Conservation (phyloP, 345 rosid species). For the Dipteronia dyeriana region DNA sequence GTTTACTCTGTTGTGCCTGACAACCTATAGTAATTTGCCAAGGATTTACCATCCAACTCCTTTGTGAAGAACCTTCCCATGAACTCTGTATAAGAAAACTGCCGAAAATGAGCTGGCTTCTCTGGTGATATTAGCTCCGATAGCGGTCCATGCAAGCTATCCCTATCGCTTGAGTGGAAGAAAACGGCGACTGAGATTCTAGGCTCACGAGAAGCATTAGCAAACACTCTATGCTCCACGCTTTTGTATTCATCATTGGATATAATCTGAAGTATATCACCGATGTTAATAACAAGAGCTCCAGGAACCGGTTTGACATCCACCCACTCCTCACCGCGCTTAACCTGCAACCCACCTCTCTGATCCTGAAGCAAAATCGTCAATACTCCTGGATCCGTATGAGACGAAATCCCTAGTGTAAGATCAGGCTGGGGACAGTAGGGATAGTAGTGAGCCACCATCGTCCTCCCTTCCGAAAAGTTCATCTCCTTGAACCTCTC, state of each 20-base stretch:
- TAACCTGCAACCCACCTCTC: slow-evolving; percentile 19
- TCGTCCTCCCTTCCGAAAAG: not conserved
- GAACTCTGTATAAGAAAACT: slow-evolving; percentile 37
- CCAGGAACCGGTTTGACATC: slow-evolving; percentile 1
- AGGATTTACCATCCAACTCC: slow-evolving; percentile 46
- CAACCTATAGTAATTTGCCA: slow-evolving; percentile 40
- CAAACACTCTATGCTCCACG: slow-evolving; percentile 51
- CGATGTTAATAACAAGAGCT: not conserved
- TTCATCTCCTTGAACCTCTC: slow-evolving; percentile 19
- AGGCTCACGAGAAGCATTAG: slow-evolving; percentile 38
- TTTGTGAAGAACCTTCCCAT: slow-evolving; percentile 40
- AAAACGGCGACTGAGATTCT: slow-evolving; percentile 43
- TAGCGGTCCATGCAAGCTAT: slow-evolving; percentile 36
- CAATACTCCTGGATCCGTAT: slow-evolving; percentile 22
- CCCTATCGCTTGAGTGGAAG: slow-evolving; percentile 37
- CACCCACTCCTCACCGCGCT: slow-evolving; percentile 18
- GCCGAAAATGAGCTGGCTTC: slow-evolving; percentile 38
- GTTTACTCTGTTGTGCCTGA: not conserved
- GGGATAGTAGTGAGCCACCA: slow-evolving; percentile 29
- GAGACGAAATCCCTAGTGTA: slow-evolving; percentile 17
- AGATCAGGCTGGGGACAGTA: slow-evolving; percentile 29
- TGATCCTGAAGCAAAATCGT: slow-evolving; percentile 28
- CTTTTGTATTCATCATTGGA: slow-evolving; percentile 53
- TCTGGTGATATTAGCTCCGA: slow-evolving; percentile 36
- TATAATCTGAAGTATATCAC: slow-evolving; percentile 34